Evolutionary conservation across 305 asterid genomes (phyloP), one percentile per base, ranked within the genome.

Genomic region (Fraxinus latifolia): DNA sequence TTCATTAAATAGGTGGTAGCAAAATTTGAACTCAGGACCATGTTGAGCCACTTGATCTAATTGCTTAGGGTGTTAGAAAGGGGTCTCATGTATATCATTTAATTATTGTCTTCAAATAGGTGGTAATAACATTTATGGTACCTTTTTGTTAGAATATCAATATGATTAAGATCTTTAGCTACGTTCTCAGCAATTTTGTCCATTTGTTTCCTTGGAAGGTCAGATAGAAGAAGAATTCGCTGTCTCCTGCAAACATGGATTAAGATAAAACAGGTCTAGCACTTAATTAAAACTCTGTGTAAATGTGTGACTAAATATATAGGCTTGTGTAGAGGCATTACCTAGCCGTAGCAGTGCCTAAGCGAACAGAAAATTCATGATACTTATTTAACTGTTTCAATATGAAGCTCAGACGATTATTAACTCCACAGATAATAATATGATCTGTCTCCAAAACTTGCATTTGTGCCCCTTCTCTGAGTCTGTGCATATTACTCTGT

Each of bases 281-380:
- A 80, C 78, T 74, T 58, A 76, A 74, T 73, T 29, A 53, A 80
- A 72, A 50, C 29, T 47, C 47, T 42, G 50, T 15, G 76, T 31
- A n/a, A 1, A 8, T 60, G 65, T 36, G 77, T 32, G 29, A 47
- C 44, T 7, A 39, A 17, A 42, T 4, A 39, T 15, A 29, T 62
- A 76, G 79, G 68, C 36, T 37, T 47, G 62, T 17, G 76, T 15
- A 72, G 82, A 82, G 74, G 23, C 82, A 80, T 83, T 87, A 96
- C 99, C 99, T 89, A 82, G 98, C 89, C 37, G 95, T 93, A 83
- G 98, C 99, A 82, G 95, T 93, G 83, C 99, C 99, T 86, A 93
- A 85, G 75, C 98, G 98, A 86, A 96, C 93, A 79, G 98, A 87
- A 39, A 89, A 93, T 76, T 96, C 99, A 0, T 96, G 99, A 87